A percentile compares a stretch with the other conserved stretches of the same genome.
These are phyloP conservation scores for Thalassiosira pacifica DNA, from an alignment of 352 stramenopile genomes.

Conservation along the genomic window DNA sequence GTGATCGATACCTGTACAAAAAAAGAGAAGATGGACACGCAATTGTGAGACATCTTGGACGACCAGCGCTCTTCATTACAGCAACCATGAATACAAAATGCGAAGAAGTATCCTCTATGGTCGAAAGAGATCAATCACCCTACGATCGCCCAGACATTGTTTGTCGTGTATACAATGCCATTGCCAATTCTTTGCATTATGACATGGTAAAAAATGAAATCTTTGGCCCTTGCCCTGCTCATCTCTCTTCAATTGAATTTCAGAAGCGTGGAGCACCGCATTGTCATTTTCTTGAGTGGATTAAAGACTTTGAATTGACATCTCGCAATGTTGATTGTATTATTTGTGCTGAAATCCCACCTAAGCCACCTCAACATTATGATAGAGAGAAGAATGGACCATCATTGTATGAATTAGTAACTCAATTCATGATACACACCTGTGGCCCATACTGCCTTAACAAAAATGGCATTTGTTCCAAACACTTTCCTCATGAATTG, in stretches of 20 bases:
- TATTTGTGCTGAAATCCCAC: slow-evolving; percentile 42
- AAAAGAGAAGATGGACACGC: slow-evolving; percentile 72
- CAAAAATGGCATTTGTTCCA: slow-evolving; percentile 17
- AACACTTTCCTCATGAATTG: slow-evolving; percentile 14
- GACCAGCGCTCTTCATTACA: slow-evolving; percentile 75
- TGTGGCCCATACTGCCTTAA: background rate
- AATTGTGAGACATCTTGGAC: slow-evolving; percentile 65
- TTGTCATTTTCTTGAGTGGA: slow-evolving; percentile 76
- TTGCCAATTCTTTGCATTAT: slow-evolving; percentile 5
- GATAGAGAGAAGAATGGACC: background rate
- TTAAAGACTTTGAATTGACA: slow-evolving; percentile 54
- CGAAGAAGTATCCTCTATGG: slow-evolving; percentile 61
- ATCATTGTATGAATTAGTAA: slow-evolving; percentile 1
- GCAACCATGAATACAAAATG: slow-evolving; percentile 79
- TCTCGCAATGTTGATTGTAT: slow-evolving; percentile 34
- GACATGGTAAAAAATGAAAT: slow-evolving; percentile 70
- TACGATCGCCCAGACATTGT: slow-evolving; percentile 51
- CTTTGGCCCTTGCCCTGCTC: slow-evolving; percentile 55
- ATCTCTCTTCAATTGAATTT: slow-evolving; percentile 79
- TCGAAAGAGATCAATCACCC: slow-evolving; percentile 13
- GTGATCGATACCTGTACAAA: slow-evolving; percentile 27
- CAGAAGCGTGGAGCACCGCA: slow-evolving; percentile 81
- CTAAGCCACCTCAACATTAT: background rate
- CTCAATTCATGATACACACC: background rate
- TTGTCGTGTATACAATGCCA: slow-evolving; percentile 41